These are phyloP conservation scores for Ogataea wickerhamii DNA, from an alignment of 805 yeast species.

Conservation along the genomic window DNA sequence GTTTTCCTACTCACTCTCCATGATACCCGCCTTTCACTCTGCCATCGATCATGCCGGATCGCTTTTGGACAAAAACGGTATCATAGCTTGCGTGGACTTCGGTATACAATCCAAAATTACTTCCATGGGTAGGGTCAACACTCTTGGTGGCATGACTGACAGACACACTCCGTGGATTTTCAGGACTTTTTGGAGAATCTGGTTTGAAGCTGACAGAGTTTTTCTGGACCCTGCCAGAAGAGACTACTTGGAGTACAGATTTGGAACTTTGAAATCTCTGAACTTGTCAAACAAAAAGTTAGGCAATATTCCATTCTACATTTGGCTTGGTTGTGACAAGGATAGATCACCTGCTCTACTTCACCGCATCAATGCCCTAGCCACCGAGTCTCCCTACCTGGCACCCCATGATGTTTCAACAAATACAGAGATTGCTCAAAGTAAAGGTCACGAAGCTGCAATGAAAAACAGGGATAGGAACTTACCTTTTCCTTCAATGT, in stretches of 20 bases:
- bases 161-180: conserved; percentile 75
- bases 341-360: conserved; percentile 45
- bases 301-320: conserved; percentile 77
- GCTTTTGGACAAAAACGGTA: conserved; percentile 52
- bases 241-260: conserved; percentile 76
- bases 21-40: conserved; percentile 82
- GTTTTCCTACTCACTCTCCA: conserved; percentile 75
- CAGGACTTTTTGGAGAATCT: conserved; percentile 79
- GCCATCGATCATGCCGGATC: conserved; percentile 65
- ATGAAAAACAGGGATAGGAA: conserved; percentile 55
- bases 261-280: conserved; percentile 75
- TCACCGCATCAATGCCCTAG: conserved; percentile 61
- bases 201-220: conserved; percentile 85
- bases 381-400: conserved; percentile 78
- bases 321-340: conserved; percentile 78
- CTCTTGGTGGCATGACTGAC: conserved; percentile 68
- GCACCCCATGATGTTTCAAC: conserved; percentile 48
- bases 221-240: conserved; percentile 77
- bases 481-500: conserved; percentile 75
- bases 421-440: conserved; percentile 35
- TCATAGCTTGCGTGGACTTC: conserved; percentile 72
- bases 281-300: conserved; percentile 61
- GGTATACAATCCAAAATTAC: conserved; percentile 70
- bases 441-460: conserved; percentile 80
- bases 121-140: conserved; percentile 63